These are phyloP conservation scores for Serendipita sp. DNA, from an alignment of 768 basidiomycete species.

Conservation along the genomic window DNA sequence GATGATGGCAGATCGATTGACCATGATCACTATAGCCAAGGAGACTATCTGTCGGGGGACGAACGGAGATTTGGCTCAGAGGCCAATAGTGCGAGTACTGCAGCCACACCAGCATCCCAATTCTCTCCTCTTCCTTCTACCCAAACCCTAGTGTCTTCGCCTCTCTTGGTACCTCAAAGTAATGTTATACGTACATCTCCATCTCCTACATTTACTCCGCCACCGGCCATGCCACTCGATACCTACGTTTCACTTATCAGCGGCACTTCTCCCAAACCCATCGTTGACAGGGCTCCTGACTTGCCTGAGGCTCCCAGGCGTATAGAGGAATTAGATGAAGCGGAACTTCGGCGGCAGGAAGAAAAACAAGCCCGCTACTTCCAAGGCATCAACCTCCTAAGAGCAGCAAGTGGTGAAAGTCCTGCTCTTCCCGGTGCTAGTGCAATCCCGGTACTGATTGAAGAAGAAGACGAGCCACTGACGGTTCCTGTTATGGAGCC, in stretches of 20 bases:
- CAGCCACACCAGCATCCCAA: not conserved
- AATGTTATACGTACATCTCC: not conserved
- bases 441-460: not conserved
- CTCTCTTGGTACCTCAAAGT: not conserved
- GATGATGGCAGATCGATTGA: not conserved
- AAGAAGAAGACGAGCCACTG: constrained; percentile 1
- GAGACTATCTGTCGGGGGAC: not conserved
- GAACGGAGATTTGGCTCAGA: not conserved
- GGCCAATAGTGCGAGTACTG: not conserved
- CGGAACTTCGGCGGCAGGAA: not conserved
- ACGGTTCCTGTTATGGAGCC: not conserved
- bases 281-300: not conserved
- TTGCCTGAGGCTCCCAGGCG: not conserved
- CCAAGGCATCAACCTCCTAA: not conserved
- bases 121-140: not conserved
- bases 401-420: constrained; percentile 2
- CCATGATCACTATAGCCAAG: not conserved
- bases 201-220: not conserved
- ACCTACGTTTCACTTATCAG: not conserved
- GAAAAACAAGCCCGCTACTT: not conserved
- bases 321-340: constrained; percentile 1
- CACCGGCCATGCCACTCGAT: not conserved
- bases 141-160: not conserved
- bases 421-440: not conserved
- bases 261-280: not conserved